phyloP scores from a whole-genome alignment of 140 eudicot genomes.

The Senecio squalidus region DNA sequence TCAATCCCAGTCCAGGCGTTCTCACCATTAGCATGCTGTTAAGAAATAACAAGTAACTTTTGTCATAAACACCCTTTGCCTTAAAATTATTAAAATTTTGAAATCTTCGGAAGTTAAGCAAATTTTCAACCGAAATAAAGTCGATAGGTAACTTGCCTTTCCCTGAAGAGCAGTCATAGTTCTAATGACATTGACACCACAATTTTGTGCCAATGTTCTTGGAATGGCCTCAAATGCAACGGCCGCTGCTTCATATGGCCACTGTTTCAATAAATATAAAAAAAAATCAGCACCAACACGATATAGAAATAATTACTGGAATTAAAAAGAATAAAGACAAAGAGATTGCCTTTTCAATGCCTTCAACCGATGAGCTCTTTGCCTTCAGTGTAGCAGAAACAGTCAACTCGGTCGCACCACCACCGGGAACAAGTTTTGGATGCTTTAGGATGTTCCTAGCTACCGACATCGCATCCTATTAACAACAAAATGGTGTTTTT shows the following conservation, averaged over 20 bases:
- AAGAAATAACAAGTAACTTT: not conserved
- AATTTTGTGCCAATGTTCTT: slow-evolving; percentile 79
- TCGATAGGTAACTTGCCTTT: slow-evolving; percentile 41
- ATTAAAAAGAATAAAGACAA: not conserved
- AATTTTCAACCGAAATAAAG: not conserved
- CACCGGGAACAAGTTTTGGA: slow-evolving; percentile 95
- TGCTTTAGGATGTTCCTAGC: slow-evolving; percentile 83
- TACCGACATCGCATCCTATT: slow-evolving; percentile 87
- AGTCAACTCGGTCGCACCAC: slow-evolving; percentile 90
- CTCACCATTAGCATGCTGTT: slow-evolving; percentile 89
- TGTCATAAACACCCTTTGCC: not conserved
- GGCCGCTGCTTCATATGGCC: slow-evolving; percentile 97
- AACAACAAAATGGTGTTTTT: not conserved
- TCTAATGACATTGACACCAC: slow-evolving; percentile 85
- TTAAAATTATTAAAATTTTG: not conserved
- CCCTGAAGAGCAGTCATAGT: slow-evolving; percentile 96
- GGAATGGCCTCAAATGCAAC: slow-evolving; percentile 89
- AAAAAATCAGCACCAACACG: not conserved
- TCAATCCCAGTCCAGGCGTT: slow-evolving; percentile 87
- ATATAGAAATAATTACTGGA: not conserved
- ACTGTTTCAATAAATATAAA: slow-evolving; percentile 42
- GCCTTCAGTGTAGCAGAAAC: slow-evolving; percentile 80
- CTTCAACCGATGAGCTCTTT: slow-evolving; percentile 75
- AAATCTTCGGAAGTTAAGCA: not conserved
- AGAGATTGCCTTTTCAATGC: slow-evolving; percentile 58